Base-by-base conservation (phyloP, 2,329 filamentous ascomycete species). In the Incumbomyces lentus region DNA sequence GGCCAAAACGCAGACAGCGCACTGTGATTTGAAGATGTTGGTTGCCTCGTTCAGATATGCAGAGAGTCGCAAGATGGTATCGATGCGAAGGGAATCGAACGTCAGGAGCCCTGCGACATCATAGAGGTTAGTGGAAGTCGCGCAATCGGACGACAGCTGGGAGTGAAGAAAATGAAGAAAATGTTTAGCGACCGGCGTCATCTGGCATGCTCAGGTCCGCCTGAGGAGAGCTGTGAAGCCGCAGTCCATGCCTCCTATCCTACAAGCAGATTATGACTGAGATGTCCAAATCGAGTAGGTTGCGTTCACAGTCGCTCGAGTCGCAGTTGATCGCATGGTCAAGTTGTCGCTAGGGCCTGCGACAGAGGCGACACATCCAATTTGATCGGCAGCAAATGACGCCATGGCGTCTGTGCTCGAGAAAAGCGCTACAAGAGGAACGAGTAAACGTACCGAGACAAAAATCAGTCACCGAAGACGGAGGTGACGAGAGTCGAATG, bases 391-490 rank as follows among this genome's bases (percentile, higher is more conserved):
- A 17, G 11, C 12, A 19, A 18, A 29, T 40, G 18, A 29, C 11
- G 22, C 22, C 8, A 8, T 26, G 22, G 22, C 22, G 5, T 26
- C 22, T 26, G 8, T 8, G 22, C 8, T 26, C 22, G 4, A 26
- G 22, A 26, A 8, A 26, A 8, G 8, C 8, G 22, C 22, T 5
- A 26, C 8, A 8, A 26, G 22, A 26, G 22, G 22, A 26, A 26
- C 4, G 8, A 26, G 22, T 8, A 26, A 8, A 35, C 40, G 13
- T 44, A 44, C 40, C 40, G 35, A 35, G 31, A 40, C 16, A 18
- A 40, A 45, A 34, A 45, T 45, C 34, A 26, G 14, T 38, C 16
- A 19, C 42, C 14, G 22, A 31, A 30, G 42, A 30, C 31, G 38
- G 16, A 29, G 22, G 22, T 31, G 42, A 38, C 38, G 13, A 16